Percentiles rank a stretch among this genome's conserved stretches.
phyloP scores from a whole-genome alignment of 2,329 filamentous ascomycete genomes.

The Colletotrichum caudatum region DNA sequence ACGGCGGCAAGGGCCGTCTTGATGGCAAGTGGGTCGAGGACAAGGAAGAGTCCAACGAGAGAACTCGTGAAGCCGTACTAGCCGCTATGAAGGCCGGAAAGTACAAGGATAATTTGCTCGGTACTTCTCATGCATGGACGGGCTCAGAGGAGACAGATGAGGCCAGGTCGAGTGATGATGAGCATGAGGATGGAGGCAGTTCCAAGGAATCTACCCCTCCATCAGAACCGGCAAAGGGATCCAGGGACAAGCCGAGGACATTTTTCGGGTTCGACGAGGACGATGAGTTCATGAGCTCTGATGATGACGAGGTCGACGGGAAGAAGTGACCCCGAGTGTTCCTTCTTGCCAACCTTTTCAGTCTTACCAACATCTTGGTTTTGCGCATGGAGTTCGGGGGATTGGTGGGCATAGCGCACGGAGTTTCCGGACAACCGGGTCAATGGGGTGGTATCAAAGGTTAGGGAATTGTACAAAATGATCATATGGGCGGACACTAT shows the following conservation, averaged over 20 bases:
- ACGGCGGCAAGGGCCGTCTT: conserved; percentile 76
- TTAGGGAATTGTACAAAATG: conserved; percentile 21
- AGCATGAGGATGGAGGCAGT: conserved; percentile 55
- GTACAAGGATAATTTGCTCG: conserved; percentile 70
- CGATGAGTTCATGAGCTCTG: conserved; percentile 78
- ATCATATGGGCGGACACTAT: conserved; percentile 23
- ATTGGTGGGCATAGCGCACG: conserved; percentile 10
- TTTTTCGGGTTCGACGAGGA: conserved; percentile 86
- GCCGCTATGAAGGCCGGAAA: conserved; percentile 75
- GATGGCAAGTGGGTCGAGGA: conserved; percentile 96
- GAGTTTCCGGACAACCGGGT: conserved; percentile 29
- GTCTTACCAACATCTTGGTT: background rate
- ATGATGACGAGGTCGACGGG: conserved; percentile 66
- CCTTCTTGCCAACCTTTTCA: background rate
- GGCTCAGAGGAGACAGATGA: conserved; percentile 54
- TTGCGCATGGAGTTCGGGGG: conserved; percentile 19
- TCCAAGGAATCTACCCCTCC: conserved; percentile 64
- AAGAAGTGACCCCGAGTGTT: conserved; percentile 3
- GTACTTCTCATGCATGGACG: conserved; percentile 63
- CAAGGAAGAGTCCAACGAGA: conserved; percentile 89
- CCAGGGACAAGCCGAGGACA: conserved; percentile 56
- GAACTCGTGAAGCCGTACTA: conserved; percentile 81
- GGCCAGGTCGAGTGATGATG: conserved; percentile 50
- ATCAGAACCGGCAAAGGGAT: conserved; percentile 54
- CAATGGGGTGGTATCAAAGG: conserved; percentile 12